Evolutionary conservation across 2,329 filamentous ascomycete genomes (phyloP).

Genomic region (Fusarium protoensiforme): DNA sequence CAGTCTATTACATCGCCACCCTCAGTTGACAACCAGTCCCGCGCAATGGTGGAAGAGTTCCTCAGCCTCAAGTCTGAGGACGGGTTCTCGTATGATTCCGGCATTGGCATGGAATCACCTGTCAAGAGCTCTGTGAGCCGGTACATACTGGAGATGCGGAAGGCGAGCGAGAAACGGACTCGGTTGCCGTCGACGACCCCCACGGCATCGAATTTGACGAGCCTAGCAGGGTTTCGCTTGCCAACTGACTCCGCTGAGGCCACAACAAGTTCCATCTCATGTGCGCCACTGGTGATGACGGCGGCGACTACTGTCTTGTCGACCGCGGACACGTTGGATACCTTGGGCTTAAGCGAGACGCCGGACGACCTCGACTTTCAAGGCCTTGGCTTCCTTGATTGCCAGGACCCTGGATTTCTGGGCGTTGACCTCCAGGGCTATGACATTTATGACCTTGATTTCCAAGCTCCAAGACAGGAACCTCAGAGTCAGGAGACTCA

Average conservation of each 20-base stretch:
- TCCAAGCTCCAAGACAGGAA: neutral
- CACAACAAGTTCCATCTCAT: neutral
- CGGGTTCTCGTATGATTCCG: conserved; percentile 32
- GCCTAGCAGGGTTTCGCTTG: neutral
- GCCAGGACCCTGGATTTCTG: neutral
- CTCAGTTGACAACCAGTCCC: conserved; percentile 23
- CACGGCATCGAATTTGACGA: neutral
- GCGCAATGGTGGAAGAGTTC: conserved; percentile 30
- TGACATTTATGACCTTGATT: neutral
- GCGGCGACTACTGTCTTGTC: neutral
- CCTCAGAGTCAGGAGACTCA: neutral
- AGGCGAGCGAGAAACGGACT: conserved; percentile 19
- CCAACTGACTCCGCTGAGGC: neutral
- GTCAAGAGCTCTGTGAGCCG: conserved; percentile 12
- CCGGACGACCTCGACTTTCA: neutral
- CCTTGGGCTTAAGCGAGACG: neutral
- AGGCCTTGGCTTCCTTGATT: neutral
- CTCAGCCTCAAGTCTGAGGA: conserved; percentile 27
- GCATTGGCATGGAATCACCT: conserved; percentile 28
- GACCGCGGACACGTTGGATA: neutral
- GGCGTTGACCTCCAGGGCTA: neutral
- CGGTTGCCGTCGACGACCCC: neutral
- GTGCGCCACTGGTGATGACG: neutral
- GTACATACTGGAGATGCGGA: conserved; percentile 25
- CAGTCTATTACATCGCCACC: conserved; percentile 8